These are phyloP conservation scores for Neurospora sp. DNA, from an alignment of 495 filamentous ascomycete genomes.

Conservation along the genomic window DNA sequence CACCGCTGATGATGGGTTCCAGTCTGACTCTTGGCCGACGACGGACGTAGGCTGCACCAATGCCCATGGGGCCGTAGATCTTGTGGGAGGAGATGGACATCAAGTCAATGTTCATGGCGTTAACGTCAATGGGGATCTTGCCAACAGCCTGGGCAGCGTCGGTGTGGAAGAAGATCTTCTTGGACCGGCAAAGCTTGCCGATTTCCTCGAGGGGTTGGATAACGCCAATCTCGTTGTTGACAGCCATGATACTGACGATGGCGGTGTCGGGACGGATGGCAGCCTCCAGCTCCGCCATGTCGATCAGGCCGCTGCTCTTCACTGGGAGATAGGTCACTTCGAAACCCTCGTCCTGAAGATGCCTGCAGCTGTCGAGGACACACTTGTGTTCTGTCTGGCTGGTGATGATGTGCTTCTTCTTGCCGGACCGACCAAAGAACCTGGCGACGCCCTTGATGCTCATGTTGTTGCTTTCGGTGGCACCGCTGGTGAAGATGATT, in stretches of 20 bases:
- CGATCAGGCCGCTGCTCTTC: conserved; percentile 68
- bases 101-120: conserved; percentile 91
- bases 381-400: conserved; percentile 98
- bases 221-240: conserved; percentile 98
- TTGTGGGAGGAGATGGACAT: conserved; percentile 99
- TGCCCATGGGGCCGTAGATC: conserved; percentile 95
- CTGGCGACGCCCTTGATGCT: conserved; percentile 94
- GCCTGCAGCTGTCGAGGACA: conserved; percentile 90
- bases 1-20: conserved; percentile 91
- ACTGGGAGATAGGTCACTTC: conserved; percentile 95
- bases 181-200: conserved; percentile 78
- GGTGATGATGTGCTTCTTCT: conserved; percentile 98
- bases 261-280: conserved; percentile 86
- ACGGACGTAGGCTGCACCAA: conserved; percentile 91
- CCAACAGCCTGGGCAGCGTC: conserved; percentile 93
- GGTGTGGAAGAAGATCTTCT: conserved; percentile 98
- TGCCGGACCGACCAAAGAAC: conserved; percentile 83
- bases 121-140: conserved; percentile 93
- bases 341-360: conserved; percentile 93
- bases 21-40: conserved; percentile 84
- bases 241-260: conserved; percentile 94
- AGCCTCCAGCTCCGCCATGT: conserved; percentile 76
- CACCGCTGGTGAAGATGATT: conserved; percentile 96
- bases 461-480: conserved; percentile 99
- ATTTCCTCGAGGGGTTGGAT: conserved; percentile 93